phyloP scores from a whole-genome alignment of 345 rosid genomes.

The Eucalyptus decipiens region DNA sequence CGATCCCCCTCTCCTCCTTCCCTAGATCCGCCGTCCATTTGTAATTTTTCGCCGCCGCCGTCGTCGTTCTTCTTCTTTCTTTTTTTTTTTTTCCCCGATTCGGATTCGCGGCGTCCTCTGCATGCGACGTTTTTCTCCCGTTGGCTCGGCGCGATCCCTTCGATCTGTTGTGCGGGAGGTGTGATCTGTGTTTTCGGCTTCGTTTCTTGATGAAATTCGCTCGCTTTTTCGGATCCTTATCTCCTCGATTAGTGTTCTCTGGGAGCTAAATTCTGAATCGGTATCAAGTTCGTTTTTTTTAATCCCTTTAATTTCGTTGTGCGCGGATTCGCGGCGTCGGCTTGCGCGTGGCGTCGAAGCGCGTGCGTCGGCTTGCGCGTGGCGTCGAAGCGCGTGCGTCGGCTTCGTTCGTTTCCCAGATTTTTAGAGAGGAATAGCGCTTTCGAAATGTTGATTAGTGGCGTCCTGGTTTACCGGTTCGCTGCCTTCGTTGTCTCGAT shows the following conservation, averaged over 20 bases:
- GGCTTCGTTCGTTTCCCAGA: not conserved
- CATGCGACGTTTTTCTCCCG: not conserved
- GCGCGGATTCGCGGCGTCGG: not conserved
- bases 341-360: not conserved
- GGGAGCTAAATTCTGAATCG: not conserved
- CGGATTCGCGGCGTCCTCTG: not conserved
- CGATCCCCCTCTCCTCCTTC: not conserved
- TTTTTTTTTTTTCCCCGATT: not conserved
- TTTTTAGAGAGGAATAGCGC: not conserved
- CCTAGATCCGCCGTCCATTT: not conserved
- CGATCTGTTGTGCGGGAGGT: not conserved
- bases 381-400: not conserved
- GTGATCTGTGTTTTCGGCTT: not conserved
- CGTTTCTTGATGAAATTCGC: not conserved
- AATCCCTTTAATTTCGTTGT: not conserved
- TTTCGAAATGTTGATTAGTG: not conserved
- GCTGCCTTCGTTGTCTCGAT: not conserved
- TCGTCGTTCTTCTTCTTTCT: not conserved
- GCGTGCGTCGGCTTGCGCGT: not conserved
- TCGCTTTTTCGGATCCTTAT: not conserved
- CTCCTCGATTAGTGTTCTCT: not conserved
- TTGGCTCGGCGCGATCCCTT: not conserved
- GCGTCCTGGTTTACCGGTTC: not conserved
- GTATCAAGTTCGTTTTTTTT: not conserved
- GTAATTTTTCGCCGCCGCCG: not conserved